These are phyloP conservation scores for Edaphochlamys debaryana DNA, from an alignment of 139 green algal species.

Conservation along the genomic window DNA sequence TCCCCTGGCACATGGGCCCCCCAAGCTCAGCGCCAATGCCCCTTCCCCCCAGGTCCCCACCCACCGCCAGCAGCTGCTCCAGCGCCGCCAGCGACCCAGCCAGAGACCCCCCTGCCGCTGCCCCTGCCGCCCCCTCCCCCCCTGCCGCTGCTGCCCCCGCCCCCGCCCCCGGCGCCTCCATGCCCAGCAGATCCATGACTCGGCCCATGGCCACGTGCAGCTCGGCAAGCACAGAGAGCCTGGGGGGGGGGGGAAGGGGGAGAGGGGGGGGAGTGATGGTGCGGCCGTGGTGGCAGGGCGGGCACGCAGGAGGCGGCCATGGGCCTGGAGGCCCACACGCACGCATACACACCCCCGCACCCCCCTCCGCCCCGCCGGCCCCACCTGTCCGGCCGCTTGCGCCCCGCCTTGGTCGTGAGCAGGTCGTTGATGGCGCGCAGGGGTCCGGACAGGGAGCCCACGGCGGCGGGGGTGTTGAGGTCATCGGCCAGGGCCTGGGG, in stretches of 20 bases:
- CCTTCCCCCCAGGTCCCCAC: no score
- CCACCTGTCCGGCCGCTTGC: slow-evolving; percentile 57
- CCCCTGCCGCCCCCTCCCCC: background rate
- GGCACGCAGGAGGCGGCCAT: background rate
- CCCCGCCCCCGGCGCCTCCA: background rate
- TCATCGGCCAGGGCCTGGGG: slow-evolving; percentile 89
- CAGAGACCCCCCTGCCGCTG: background rate
- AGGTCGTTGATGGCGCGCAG: slow-evolving; percentile 83
- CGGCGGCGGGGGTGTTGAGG: slow-evolving; percentile 84
- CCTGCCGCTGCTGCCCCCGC: background rate
- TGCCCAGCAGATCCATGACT: slow-evolving; percentile 54
- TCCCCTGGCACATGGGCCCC: no score
- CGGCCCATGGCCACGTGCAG: slow-evolving; percentile 29
- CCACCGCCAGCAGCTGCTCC: slow-evolving; percentile 26
- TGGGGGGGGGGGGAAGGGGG: background rate
- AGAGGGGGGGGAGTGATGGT: background rate
- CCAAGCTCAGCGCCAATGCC: no score
- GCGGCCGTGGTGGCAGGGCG: background rate
- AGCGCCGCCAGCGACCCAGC: background rate
- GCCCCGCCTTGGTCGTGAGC: slow-evolving; percentile 75
- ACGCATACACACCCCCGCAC: no score
- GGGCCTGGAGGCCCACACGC: no score
- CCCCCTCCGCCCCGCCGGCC: background rate
- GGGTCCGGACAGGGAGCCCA: slow-evolving; percentile 75
- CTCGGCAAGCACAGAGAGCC: slow-evolving; percentile 49